Conservation (phyloP, 1,284 basidiomycete genomes). For the Mycosarcoma maydis region DNA sequence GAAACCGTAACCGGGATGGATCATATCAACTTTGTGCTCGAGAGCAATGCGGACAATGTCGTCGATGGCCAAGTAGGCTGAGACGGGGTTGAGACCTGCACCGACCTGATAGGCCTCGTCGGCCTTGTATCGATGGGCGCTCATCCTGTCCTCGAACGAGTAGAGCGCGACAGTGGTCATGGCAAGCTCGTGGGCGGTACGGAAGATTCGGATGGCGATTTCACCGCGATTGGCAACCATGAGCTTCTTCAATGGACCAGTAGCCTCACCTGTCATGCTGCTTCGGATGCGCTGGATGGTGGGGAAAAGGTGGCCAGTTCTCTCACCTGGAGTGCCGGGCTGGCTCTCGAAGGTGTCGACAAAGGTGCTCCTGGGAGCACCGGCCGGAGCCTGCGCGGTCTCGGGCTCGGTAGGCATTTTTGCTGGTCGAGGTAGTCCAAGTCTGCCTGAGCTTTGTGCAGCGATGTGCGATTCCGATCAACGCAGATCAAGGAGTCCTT, state of each 20-base stretch:
- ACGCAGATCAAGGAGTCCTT: background rate
- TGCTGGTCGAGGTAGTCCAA: background rate
- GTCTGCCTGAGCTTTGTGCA: background rate
- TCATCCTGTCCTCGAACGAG: conserved; percentile 94
- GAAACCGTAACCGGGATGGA: conserved; percentile 90
- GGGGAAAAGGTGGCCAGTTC: conserved; percentile 60
- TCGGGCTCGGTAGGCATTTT: conserved; percentile 46
- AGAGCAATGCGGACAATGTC: conserved; percentile 79
- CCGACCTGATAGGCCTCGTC: conserved; percentile 99
- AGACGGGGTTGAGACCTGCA: conserved; percentile 92
- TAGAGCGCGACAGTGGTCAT: conserved; percentile 99
- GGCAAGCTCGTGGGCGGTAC: conserved; percentile 97
- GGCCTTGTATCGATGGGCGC: conserved; percentile 97
- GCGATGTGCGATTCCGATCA: background rate
- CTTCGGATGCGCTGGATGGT: conserved; percentile 60
- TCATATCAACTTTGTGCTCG: conserved; percentile 99
- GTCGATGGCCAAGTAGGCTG: conserved; percentile 94
- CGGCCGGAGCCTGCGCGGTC: conserved; percentile 47
- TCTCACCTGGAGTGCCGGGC: conserved; percentile 59
- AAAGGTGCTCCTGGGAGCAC: conserved; percentile 54
- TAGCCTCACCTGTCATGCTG: conserved; percentile 48
- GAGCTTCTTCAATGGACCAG: conserved; percentile 60
- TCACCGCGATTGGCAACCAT: conserved; percentile 70
- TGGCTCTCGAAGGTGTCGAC: conserved; percentile 60
- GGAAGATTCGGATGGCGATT: conserved; percentile 98